These are phyloP conservation scores for Neurospora tetraspora DNA, from an alignment of 495 filamentous ascomycete species.

Conservation along the genomic window DNA sequence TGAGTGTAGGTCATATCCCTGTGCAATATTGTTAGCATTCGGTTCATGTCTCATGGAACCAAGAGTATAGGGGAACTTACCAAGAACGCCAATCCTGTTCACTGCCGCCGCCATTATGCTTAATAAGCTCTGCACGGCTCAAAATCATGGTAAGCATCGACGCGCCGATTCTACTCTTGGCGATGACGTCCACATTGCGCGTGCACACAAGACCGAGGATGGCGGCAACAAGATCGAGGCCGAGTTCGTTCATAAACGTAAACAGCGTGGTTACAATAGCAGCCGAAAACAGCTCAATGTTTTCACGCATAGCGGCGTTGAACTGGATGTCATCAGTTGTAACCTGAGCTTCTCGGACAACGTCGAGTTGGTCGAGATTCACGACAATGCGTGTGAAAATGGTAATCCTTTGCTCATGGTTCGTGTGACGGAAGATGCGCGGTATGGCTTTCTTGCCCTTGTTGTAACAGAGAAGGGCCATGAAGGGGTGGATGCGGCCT, in stretches of 20 bases:
- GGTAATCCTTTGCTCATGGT: slow-evolving; percentile 82
- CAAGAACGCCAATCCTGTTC: slow-evolving; percentile 75
- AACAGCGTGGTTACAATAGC: slow-evolving; percentile 85
- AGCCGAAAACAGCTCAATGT: slow-evolving; percentile 79
- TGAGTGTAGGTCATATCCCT: slow-evolving; percentile 61
- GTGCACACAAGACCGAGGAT: slow-evolving; percentile 77
- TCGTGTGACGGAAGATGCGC: slow-evolving; percentile 87
- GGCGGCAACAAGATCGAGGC: slow-evolving; percentile 79
- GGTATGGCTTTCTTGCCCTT: slow-evolving; percentile 96
- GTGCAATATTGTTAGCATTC: slow-evolving; percentile 7
- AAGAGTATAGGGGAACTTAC: slow-evolving; percentile 33
- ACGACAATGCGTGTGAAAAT: slow-evolving; percentile 91
- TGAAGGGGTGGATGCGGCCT: slow-evolving; percentile 80
- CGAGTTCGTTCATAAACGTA: slow-evolving; percentile 79
- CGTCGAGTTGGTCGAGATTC: slow-evolving; percentile 86
- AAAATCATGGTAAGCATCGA: slow-evolving; percentile 90
- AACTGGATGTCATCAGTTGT: slow-evolving; percentile 58
- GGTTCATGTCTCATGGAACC: neutral
- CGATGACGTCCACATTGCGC: slow-evolving; percentile 66
- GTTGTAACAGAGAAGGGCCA: slow-evolving; percentile 83
- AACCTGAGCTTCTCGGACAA: slow-evolving; percentile 68
- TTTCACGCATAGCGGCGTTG: slow-evolving; percentile 66
- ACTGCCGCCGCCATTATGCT: slow-evolving; percentile 58
- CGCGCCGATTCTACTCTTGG: slow-evolving; percentile 75
- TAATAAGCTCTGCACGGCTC: slow-evolving; percentile 85